Evolutionary conservation across 2,329 filamentous ascomycete species (phyloP), one percentile per base, ranked within the genome.

Genomic region (Penicillium hesseltinei): DNA sequence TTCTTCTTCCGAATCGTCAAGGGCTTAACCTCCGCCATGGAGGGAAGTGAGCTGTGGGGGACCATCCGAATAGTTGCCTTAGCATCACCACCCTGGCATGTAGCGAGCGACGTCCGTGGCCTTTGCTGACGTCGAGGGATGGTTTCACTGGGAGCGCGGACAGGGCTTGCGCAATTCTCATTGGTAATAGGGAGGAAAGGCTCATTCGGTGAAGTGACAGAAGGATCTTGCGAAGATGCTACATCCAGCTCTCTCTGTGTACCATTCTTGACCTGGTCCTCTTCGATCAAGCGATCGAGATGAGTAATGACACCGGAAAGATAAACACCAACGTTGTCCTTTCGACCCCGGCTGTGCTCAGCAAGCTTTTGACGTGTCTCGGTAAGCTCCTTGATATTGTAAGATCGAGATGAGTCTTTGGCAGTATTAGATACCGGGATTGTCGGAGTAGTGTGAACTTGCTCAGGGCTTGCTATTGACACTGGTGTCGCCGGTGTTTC

Each of bases 301-400:
- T 86, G 81, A 9, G 79, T 79, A 45, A 89, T 82, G 25, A 89
- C 81, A 46, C 85, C 81, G 33, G 83, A 79, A 42, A 87, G 77
- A 58, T 85, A 81, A 5, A 77, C 75, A 19, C 60, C 81, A 72
- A 73, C 75, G 69, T 65, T 78, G 63, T 66, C 76, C 64, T 66
- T 78, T 66, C 66, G 78, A 17, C 71, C 79, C 47, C 74, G 71
- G 25, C 74, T 78, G 51, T 81, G 78, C 53, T 80, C 78, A 35
- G 83, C 79, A 31, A 88, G 77, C 60, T 82, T 82, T 36, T 81
- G 79, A 21, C 84, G 80, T 10, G 82, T 84, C 66, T 87, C 84
- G 8, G 79, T 78, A 35, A 88, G 71, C 55, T 85, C 84, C 51
- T 78, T 78, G 39, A 81, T 76, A 40, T 83, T 74, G 61, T 80